Conservation (phyloP, 345 rosid species). For the Laguncularia racemosa region DNA sequence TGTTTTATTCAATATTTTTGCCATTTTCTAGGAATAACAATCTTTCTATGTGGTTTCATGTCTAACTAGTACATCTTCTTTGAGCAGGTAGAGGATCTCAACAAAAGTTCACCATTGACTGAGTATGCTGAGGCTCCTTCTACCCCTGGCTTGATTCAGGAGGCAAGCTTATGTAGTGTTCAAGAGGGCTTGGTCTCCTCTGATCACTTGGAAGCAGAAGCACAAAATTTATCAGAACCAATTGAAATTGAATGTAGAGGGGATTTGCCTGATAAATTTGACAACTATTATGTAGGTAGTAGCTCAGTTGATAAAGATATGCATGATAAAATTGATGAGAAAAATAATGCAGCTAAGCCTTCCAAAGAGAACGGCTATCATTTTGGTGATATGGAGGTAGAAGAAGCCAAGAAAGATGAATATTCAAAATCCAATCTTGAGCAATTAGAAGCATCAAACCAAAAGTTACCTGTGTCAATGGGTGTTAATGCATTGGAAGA, state of each 20-base stretch:
- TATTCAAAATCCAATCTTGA: conserved; percentile 17
- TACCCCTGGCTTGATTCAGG: conserved; percentile 84
- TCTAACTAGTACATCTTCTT: conserved; percentile 12
- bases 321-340: conserved; percentile 22
- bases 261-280: conserved; percentile 23
- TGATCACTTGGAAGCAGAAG: conserved; percentile 65
- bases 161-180: conserved; percentile 53
- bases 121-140: conserved; percentile 88
- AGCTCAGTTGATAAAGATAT: conserved; percentile 20
- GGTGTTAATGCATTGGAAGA: conserved; percentile 16
- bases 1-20: conserved; percentile 7
- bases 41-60: background rate
- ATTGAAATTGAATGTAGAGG: conserved; percentile 22
- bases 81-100: conserved; percentile 42
- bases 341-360: conserved; percentile 14
- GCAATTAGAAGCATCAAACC: conserved; percentile 19
- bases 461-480: conserved; percentile 6
- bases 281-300: conserved; percentile 20
- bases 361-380: conserved; percentile 23
- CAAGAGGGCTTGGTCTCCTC: conserved; percentile 56
- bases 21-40: background rate
- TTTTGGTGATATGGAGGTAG: conserved; percentile 21
- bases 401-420: conserved; percentile 14
- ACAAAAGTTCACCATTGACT: conserved; percentile 32
- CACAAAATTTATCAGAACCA: conserved; percentile 27